Percentiles rank a stretch among this genome's conserved stretches.
phyloP scores from a whole-genome alignment of 306 rosid species.

The Cucumis sativus region DNA sequence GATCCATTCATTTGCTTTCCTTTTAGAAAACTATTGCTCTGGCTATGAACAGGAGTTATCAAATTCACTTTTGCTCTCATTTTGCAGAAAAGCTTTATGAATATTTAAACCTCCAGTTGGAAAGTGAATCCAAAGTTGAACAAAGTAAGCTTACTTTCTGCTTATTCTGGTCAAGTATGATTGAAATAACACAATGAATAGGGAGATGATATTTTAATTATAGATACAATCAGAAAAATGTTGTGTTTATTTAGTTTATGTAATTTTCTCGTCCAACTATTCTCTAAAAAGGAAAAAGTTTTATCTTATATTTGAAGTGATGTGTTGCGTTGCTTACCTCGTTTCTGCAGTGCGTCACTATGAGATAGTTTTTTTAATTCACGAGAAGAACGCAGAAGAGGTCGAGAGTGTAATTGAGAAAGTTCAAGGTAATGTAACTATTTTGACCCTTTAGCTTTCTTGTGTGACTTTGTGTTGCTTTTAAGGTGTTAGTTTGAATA shows the following conservation, averaged over 20 bases:
- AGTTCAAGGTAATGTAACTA: constrained; percentile 42
- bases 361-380: constrained; percentile 74
- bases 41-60: background rate
- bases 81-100: constrained; percentile 60
- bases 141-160: constrained; percentile 36
- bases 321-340: constrained; percentile 10
- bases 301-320: background rate
- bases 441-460: background rate
- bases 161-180: background rate
- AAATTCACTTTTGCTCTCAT: background rate
- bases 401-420: constrained; percentile 63
- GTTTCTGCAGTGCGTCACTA: constrained; percentile 72
- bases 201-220: background rate
- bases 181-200: background rate
- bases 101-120: constrained; percentile 58
- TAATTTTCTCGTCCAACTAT: background rate
- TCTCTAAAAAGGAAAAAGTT: background rate
- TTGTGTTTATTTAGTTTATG: background rate
- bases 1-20: background rate
- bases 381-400: constrained; percentile 68
- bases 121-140: constrained; percentile 39
- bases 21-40: background rate
- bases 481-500: background rate
- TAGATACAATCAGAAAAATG: background rate
- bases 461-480: background rate